Base-by-base conservation (phyloP, 345 rosid species). In the Populus nigra region DNA sequence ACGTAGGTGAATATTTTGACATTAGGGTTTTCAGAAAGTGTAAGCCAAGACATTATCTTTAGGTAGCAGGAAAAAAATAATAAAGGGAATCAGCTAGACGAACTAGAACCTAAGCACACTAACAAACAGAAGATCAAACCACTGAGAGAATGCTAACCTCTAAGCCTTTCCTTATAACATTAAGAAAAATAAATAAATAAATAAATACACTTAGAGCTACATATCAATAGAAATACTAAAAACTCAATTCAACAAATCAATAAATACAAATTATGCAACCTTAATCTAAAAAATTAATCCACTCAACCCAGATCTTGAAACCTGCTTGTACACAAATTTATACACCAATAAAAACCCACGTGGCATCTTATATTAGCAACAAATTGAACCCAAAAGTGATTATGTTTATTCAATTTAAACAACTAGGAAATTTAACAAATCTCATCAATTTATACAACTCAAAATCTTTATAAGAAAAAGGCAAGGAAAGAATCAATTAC, bases 401-500 rank as follows among this genome's bases (percentile, higher is more conserved):
- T 8, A 7, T 25, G 5, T 27, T 9, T 20, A 31, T 11, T 57
- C 41, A 38, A 41, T 17, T 43, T 47, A 20, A 45, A 31, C 50
- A 5, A 22, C 0, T 6, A 41, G n/a, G 65, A 39, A 61, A 2
- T 49, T 61, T 65, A 57, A 57, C 23, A 35, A 67, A 33, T 38
- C 39, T 49, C 41, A 72, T 33, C 22, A 76, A 47, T 57, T n/a
- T 57, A 45, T 65, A 68, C 73, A 22, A 7, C 55, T 2, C 68
- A 29, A 57, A 27, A n/a, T 50, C 43, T 13, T 15, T 20, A 41
- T 31, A 8, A 38, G 18, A 41, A 69, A 74, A 68, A 5, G 47
- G 20, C 12, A 22, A 16, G 17, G 4, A 43, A 65, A 65, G 20
- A 16, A 18, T 18, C 23, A 71, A 43, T 74, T 69, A 95, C 99